These are phyloP conservation scores for Microascus cirrosus DNA, from an alignment of 2,329 filamentous ascomycete genomes.

Conservation along the genomic window DNA sequence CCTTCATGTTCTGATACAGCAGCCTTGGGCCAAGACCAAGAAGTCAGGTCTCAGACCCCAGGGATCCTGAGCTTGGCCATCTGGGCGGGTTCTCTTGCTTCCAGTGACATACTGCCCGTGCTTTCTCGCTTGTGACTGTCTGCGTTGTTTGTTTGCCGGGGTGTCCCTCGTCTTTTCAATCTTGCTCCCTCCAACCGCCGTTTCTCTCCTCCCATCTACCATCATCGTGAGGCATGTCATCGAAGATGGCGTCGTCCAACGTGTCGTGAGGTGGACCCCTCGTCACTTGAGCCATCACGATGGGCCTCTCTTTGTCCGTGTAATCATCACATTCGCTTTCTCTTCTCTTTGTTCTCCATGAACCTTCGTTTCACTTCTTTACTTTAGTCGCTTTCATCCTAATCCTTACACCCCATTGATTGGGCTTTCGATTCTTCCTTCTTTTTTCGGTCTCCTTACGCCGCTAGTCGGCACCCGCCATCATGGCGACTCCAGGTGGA, in stretches of 20 bases:
- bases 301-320: neutral
- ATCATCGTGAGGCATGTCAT: conserved; percentile 1
- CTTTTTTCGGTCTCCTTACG: conserved; percentile 15
- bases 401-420: conserved; percentile 31
- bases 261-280: neutral
- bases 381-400: conserved; percentile 9
- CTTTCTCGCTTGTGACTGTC: neutral
- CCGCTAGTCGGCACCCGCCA: conserved; percentile 6
- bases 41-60: neutral
- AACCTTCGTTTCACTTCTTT: neutral
- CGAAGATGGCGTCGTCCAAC: neutral
- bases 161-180: neutral
- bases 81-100: neutral
- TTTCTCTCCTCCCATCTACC: conserved; percentile 3
- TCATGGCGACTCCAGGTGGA: neutral
- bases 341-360: neutral
- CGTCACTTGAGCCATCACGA: neutral
- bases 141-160: neutral
- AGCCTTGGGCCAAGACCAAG: neutral
- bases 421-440: conserved; percentile 25
- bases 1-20: neutral
- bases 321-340: neutral
- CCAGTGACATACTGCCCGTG: neutral
- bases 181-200: neutral
- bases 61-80: neutral